Evolutionary conservation across 2,329 filamentous ascomycete species (phyloP).

Genomic region (Stromatinia cepivora): DNA sequence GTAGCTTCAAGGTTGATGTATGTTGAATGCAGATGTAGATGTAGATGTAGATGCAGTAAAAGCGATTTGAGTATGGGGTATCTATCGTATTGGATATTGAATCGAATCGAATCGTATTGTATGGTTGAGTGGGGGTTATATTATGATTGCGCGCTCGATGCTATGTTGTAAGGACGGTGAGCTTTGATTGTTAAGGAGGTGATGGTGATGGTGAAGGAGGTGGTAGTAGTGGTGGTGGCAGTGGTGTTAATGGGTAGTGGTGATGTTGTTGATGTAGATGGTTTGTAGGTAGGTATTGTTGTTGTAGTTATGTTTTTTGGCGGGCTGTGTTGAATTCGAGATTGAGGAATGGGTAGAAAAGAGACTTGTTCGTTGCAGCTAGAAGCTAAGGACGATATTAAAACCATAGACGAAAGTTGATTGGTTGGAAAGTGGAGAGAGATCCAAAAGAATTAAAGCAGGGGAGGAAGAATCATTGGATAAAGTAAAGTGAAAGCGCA

Average conservation of each 20-base stretch:
- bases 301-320: constrained; percentile 17
- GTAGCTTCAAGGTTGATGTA: not conserved
- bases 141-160: constrained; percentile 9
- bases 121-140: not conserved
- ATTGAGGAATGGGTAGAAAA: constrained; percentile 22
- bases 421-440: constrained; percentile 1
- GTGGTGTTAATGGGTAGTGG: constrained; percentile 8
- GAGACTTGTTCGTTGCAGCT: constrained; percentile 23
- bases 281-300: not conserved
- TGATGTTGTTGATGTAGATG: constrained; percentile 23
- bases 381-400: constrained; percentile 18
- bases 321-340: constrained; percentile 24
- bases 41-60: not conserved
- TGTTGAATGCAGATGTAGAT: not conserved
- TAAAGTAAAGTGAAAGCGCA: not conserved
- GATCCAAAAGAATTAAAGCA: not conserved
- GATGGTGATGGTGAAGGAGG: constrained; percentile 17
- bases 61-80: not conserved
- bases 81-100: not conserved
- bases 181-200: not conserved
- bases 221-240: constrained; percentile 9
- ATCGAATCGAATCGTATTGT: not conserved
- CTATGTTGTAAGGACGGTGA: constrained; percentile 15
- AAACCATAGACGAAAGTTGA: not conserved
- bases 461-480: constrained; percentile 12